Evolutionary conservation across 2,329 filamentous ascomycete genomes (phyloP), one percentile per base, ranked within the genome.

Genomic region (Pseudopyricularia cyperi): DNA sequence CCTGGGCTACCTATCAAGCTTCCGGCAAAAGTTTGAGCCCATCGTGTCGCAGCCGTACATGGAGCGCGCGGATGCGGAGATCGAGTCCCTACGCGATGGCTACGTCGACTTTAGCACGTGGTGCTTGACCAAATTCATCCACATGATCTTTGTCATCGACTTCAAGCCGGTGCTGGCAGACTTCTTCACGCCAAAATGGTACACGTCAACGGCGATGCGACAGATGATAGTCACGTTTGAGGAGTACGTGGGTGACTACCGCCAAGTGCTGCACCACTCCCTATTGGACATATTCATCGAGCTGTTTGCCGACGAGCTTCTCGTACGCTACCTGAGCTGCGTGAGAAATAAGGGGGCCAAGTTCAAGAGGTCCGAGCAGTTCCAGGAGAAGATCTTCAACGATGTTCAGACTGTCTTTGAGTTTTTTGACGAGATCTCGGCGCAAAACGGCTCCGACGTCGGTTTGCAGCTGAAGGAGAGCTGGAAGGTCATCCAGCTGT

Each of bases 21-120:
- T 96, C 79, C 82, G 82, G 59, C 80, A 83, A 59, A 88, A 93
- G 62, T 85, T 94, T 63, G 85, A 88, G 63, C 76, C 86, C 2
- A 74, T 93, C 33, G 87, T 96, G 46, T 85, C 87, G 48, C 80
- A 86, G 22, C 80, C 82, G 55, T 96, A 95, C 68, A 76, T 89
- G 64, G 81, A 88, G 58, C 80, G 84, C 51, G 83, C 85, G 48
- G 80, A 83, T 33, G 71, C 74, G 32, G 89, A 96, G 61, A 73
- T 95, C 46, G 80, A 83, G 22, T 70, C 76, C 34, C 77, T 97
- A 39, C 85, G 87, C 48, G 89, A 96, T 66, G 89, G 88, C 58
- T 98, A 97, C 67, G 87, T 98, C 51, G 93, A 98, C 70, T 80
- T 96, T 54, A 89, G 87, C 60, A 95, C 90, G 6, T 89, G 91